A percentile compares a stretch with the other conserved stretches of the same genome.
Conservation (phyloP, 768 basidiomycete genomes). For the Fistulinella prunicolor region DNA sequence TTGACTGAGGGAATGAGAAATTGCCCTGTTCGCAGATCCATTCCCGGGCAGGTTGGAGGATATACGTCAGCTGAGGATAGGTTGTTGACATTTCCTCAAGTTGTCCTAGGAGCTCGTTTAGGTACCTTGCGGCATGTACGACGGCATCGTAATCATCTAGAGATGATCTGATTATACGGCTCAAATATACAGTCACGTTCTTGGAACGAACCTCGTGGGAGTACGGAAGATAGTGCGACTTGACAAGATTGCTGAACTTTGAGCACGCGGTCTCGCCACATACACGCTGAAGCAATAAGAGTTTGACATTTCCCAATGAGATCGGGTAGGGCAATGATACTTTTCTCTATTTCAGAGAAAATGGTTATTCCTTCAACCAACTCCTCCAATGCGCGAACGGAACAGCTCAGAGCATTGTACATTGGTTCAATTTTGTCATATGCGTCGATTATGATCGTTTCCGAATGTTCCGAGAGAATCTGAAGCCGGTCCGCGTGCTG, state of each 20-base stretch:
- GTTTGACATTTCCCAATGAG: constrained; percentile 29
- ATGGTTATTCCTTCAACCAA: constrained; percentile 32
- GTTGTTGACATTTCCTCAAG: constrained; percentile 26
- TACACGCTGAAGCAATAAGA: constrained; percentile 22
- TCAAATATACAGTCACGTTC: not conserved
- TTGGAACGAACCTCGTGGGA: constrained; percentile 36
- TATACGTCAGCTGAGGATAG: constrained; percentile 30
- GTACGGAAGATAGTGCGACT: constrained; percentile 25
- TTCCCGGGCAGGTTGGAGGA: constrained; percentile 25
- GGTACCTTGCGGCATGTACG: constrained; percentile 24
- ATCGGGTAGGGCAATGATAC: constrained; percentile 12
- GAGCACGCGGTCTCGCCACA: constrained; percentile 29
- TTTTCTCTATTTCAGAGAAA: constrained; percentile 34
- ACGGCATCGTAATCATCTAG: constrained; percentile 38
- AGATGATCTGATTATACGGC: not conserved
- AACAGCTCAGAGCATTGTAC: constrained; percentile 14
- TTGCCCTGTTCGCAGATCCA: constrained; percentile 33
- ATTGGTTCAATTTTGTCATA: constrained; percentile 17
- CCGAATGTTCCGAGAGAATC: constrained; percentile 16
- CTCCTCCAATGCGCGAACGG: constrained; percentile 37
- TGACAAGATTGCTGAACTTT: constrained; percentile 21
- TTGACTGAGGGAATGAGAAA: constrained; percentile 14
- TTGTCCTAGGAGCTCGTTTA: constrained; percentile 22
- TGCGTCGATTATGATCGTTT: constrained; percentile 20
- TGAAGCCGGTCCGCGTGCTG: constrained; percentile 19